Evolutionary conservation across 805 yeast species (phyloP), one percentile per base, ranked within the genome.

Genomic region (Candida quercuum): DNA sequence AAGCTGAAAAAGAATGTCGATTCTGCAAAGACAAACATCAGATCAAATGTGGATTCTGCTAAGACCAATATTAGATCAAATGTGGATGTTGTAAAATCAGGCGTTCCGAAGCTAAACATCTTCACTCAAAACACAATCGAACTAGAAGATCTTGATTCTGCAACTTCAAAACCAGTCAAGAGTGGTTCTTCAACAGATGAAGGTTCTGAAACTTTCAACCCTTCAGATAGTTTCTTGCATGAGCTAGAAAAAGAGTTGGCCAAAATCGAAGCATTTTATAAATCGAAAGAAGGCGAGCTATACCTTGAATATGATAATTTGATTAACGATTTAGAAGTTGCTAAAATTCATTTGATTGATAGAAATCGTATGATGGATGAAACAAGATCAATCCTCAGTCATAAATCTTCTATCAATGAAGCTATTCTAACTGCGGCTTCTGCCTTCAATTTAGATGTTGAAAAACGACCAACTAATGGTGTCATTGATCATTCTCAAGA

Each of bases 181-280:
- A 18, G 11, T 13, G 16, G 17, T 6, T 19, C 32, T 13, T 19
- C 29, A 14, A 4, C 29, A 14, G 29, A 26, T 6, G 9, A 6
- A 26, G n/a, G 15, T 7, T 14, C n/a, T 20, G 28, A 44, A 22
- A 45, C 47, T n/a, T 58, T 56, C 35, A 61, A 63, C 25, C 61
- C 72, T 6, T 57, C 56, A 31, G 66, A 63, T 27, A 62, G 69
- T 3, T 79, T 80, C 42, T 44, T 76, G 27, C 57, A 63, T 25
- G 67, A 64, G 39, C 59, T 80, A 35, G 48, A 64, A 20, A 56
- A 52, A n/a, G 82, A 79, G 48, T 62, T 76, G 39, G 43, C 47
- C 18, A 77, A 74, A 46, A 67, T 79, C 40, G 77, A 75, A 49
- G 61, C 55, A 7, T 79, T 79, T 43, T 79, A 71, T 54, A 57